Evolutionary conservation across 306 rosid species (phyloP), one percentile per base, ranked within the genome.

Genomic region (Trifolium dubium): DNA sequence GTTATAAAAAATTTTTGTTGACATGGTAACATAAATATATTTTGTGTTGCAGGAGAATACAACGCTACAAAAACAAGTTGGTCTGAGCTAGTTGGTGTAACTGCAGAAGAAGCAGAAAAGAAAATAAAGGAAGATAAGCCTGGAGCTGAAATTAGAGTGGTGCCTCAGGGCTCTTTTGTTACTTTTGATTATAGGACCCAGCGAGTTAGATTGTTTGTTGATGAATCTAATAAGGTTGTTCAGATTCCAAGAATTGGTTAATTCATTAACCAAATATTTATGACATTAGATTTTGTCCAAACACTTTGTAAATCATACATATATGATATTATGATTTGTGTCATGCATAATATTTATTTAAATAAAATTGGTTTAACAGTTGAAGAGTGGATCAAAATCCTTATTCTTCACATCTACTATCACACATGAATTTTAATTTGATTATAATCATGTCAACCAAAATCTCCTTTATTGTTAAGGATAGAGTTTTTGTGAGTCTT

Each of bases 21-120:
- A 23, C 23, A 23, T 23, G 23, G 37, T 2, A 12, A 47, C 3
- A 7, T 10, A 14, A 30, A 23, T 14, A 39, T 39, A 37, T 58
- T 32, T 49, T 41, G 6, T 59, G 56, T 31, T 72, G 41, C 65
- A 82, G 86, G 69, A 71, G 35, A 55, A 2, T 56, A 46, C 46
- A 44, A 75, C 6, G 62, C 82, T 5, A 17, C 19, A 19, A 77
- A 85, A 32, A 81, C 75, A 75, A 73, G 72, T 17, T 81, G 85
- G 85, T 78, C 84, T 5, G 83, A 73, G 62, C 11, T 86, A 29
- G 84, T 77, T 30, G 89, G 89, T 5, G 58, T 51, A 5, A 50
- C 67, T 17, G 80, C 50, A 30, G 86, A 83, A 59, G 89, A 86
- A 64, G 87, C 82, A 49, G 77, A 75, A 44, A 75, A 7, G 73